phyloP scores from a whole-genome alignment of 116 monocot species.

The Phalaenopsis hybrid region DNA sequence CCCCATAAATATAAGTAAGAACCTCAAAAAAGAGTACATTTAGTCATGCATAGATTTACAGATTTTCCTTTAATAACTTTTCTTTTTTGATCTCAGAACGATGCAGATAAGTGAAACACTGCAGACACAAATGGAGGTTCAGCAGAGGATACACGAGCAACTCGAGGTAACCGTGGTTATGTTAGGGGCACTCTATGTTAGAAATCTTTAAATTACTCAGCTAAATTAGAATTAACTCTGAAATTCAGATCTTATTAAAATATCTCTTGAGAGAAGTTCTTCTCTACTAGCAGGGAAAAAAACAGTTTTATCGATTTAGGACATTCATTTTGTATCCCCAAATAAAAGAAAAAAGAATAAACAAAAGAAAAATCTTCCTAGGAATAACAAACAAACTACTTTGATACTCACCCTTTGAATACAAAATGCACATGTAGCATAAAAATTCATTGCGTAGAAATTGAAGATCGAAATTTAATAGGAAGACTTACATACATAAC shows the following conservation, averaged over 20 bases:
- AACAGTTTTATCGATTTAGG: neutral
- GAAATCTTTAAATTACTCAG: neutral
- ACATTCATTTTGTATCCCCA: too few species aligned
- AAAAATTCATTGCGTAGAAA: too few species aligned
- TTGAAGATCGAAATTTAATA: too few species aligned
- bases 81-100: conserved; percentile 38
- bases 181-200: neutral
- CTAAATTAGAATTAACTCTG: neutral
- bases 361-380: too few species aligned
- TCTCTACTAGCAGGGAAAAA: neutral
- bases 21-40: too few species aligned
- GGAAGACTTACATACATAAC: too few species aligned
- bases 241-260: too few species aligned
- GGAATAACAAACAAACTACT: too few species aligned
- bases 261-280: too few species aligned
- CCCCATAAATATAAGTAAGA: conserved; percentile 57
- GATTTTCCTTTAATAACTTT: neutral
- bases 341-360: too few species aligned
- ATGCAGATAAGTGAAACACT: conserved; percentile 80
- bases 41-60: neutral
- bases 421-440: too few species aligned
- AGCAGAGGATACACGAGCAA: conserved; percentile 71
- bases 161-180: conserved; percentile 44
- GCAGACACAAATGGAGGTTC: conserved; percentile 95
- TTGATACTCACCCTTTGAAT: too few species aligned